Evolutionary conservation across 495 filamentous ascomycete species (phyloP).

Genomic region (Lophium mytilinum): DNA sequence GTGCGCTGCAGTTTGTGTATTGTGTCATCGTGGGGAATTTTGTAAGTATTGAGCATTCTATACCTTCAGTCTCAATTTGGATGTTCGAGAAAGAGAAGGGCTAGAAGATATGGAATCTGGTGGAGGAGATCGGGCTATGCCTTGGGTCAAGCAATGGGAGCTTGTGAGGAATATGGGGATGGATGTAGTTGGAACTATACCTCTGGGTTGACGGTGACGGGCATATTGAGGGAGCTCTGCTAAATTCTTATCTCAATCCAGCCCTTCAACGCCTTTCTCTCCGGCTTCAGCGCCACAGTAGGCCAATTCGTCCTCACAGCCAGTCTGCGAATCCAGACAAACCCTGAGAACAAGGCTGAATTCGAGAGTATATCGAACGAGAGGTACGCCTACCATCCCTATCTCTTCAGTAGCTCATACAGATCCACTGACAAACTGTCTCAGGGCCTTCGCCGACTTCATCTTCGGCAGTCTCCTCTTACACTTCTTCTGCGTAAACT

Average conservation of each 20-base stretch:
- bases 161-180: no score
- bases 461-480: conserved; percentile 89
- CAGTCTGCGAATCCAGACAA: conserved; percentile 85
- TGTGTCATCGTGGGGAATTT: conserved; percentile 90
- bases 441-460: conserved; percentile 92
- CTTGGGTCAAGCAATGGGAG: no score
- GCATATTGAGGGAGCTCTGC: no score
- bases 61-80: background rate
- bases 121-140: no score
- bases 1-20: conserved; percentile 86
- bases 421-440: background rate
- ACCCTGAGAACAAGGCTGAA: conserved; percentile 61
- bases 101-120: no score
- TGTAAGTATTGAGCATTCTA: conserved; percentile 46
- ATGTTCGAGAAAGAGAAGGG: background rate
- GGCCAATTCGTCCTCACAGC: conserved; percentile 96
- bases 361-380: conserved; percentile 63
- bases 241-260: conserved; percentile 30
- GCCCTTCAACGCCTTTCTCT: conserved; percentile 98
- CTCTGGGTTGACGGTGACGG: no score
- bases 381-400: conserved; percentile 41
- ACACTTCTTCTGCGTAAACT: conserved; percentile 99
- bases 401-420: background rate
- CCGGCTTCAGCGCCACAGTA: conserved; percentile 89
- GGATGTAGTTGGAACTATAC: no score